Base-by-base conservation (phyloP, 2,329 filamentous ascomycete genomes). In the Colletotrichum trifolii region DNA sequence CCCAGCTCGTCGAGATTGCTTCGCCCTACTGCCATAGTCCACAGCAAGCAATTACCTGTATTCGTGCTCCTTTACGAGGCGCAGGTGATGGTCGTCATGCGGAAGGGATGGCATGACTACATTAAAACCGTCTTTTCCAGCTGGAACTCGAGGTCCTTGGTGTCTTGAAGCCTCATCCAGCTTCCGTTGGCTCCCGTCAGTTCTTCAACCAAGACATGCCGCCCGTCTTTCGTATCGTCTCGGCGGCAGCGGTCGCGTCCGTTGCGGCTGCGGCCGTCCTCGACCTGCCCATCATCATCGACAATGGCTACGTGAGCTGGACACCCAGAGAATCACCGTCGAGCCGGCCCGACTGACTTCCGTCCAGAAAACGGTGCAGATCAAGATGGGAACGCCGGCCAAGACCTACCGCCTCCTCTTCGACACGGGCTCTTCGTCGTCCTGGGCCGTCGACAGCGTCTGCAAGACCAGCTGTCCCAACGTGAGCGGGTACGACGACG, bases 401-500 rank as follows among this genome's bases (percentile, higher is more conserved):
- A 67, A 72, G 50, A 66, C 59, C 0, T 71, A 73, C 60, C 66
- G 68, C 1, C 70, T 79, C 6, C 61, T 70, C 10, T 78, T 77
- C 60, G 76, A 78, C 64, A 78, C 75, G 0, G 76, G 77, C 25
- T 77, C 74, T 56, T 59, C 76, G 2, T 73, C 76, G 0, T 57
- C 76, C 1, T 79, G 77, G 76, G 70, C 77, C 6, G 60, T 75
- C 40, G 73, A 75, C 36, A 52, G 25, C 11, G 36, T 77, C 72
- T 66, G 70, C 71, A 6, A 60, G 68, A 2, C 53, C 15, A 40
- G 46, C 13, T 78, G 77, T 49, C 4, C 49, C 3, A 73, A 77
- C 40, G 48, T 38, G 46, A 69, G 66, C 57, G 69, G 71, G 60
- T 72, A 45, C 58, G 25, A 25, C 25, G 25, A 25, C 25, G 70